Conservation (phyloP, 2,329 filamentous ascomycete species). For the Aspergillaceae sp. region DNA sequence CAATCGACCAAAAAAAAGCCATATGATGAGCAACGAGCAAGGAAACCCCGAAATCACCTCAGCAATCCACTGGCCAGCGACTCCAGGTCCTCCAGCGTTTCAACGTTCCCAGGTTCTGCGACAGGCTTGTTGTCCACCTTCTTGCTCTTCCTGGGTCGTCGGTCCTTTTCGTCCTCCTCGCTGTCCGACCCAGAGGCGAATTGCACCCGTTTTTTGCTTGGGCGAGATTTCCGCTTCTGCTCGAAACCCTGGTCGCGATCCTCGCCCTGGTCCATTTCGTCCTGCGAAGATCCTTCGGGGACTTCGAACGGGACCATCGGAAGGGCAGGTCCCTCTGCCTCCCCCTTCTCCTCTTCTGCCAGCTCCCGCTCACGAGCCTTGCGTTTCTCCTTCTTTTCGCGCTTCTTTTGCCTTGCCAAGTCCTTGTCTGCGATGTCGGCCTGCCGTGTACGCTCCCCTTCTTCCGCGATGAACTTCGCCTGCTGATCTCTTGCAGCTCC, state of each 20-base stretch:
- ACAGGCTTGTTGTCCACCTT: slow-evolving; percentile 11
- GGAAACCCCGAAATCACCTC: slow-evolving; percentile 14
- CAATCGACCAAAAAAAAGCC: slow-evolving; percentile 7
- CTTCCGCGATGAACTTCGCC: slow-evolving; percentile 66
- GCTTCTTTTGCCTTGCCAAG: slow-evolving; percentile 63
- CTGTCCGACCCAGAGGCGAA: slow-evolving; percentile 21
- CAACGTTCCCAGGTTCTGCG: slow-evolving; percentile 24
- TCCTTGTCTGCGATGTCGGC: slow-evolving; percentile 80
- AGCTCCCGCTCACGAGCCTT: slow-evolving; percentile 32
- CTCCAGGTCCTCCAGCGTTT: slow-evolving; percentile 42
- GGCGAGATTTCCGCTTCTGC: slow-evolving; percentile 17
- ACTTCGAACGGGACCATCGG: slow-evolving; percentile 12
- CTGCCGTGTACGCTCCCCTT: slow-evolving; percentile 60
- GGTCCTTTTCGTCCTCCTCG: slow-evolving; percentile 17
- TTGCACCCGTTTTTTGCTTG: slow-evolving; percentile 35
- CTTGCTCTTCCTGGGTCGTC: slow-evolving; percentile 19
- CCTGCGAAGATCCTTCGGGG: neutral
- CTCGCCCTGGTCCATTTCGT: slow-evolving; percentile 6
- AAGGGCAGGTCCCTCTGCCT: slow-evolving; percentile 9
- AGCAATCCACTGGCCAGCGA: slow-evolving; percentile 38
- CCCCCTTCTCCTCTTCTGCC: slow-evolving; percentile 20
- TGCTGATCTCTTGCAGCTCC: slow-evolving; percentile 71
- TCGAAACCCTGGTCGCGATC: neutral
- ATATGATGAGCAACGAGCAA: neutral
- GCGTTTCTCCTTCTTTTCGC: slow-evolving; percentile 41